These are phyloP conservation scores for Liquidambar formosana DNA, from an alignment of 164 flowering plant species.

Conservation along the genomic window DNA sequence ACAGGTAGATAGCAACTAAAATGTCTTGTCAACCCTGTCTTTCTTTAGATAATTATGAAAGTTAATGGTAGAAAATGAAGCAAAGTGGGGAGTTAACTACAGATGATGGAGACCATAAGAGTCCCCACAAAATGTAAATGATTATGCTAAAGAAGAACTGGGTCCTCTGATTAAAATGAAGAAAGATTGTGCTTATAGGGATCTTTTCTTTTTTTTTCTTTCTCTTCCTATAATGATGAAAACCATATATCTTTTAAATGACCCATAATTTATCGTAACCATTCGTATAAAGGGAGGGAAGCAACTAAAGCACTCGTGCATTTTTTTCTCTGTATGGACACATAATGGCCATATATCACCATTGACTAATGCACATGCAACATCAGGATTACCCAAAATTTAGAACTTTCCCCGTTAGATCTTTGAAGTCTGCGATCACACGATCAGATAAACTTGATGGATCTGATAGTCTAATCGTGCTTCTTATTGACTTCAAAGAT, in stretches of 20 bases:
- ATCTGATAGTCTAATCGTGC: background rate
- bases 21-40: slow-evolving; percentile 5
- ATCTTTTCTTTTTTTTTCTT: background rate
- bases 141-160: slow-evolving; percentile 12
- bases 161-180: slow-evolving; percentile 13
- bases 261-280: slow-evolving; percentile 1
- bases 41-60: slow-evolving; percentile 9
- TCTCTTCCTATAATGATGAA: slow-evolving; percentile 20
- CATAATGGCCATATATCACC: slow-evolving; percentile 1
- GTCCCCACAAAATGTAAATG: slow-evolving; percentile 18
- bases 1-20: slow-evolving; percentile 35
- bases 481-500: background rate
- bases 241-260: slow-evolving; percentile 9
- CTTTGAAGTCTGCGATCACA: background rate
- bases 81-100: slow-evolving; percentile 14
- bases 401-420: background rate
- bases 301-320: too few relatives aligned
- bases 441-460: background rate
- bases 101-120: slow-evolving; percentile 11
- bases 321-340: slow-evolving; percentile 4
- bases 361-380: background rate
- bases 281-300: too few relatives aligned
- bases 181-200: background rate
- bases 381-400: background rate
- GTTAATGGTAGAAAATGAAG: slow-evolving; percentile 5